Conservation (phyloP, 2,329 filamentous ascomycete genomes). For the Colletotrichum aenigma region DNA sequence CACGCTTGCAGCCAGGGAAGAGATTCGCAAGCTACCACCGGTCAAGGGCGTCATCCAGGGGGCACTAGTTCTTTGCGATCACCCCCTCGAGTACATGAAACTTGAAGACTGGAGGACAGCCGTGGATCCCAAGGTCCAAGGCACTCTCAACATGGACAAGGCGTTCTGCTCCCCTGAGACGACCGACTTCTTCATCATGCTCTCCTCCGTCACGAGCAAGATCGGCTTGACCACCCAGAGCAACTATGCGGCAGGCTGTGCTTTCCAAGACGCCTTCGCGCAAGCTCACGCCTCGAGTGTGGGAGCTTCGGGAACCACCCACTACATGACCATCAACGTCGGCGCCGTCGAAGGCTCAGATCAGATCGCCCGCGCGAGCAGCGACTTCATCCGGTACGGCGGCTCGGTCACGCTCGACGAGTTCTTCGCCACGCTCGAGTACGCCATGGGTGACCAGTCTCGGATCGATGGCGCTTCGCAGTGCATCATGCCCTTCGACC, state of each 20-base stretch:
- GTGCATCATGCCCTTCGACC: background rate
- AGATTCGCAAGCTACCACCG: background rate
- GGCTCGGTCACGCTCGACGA: background rate
- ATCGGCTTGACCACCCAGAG: background rate
- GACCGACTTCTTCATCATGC: conserved; percentile 17
- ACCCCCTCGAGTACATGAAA: background rate
- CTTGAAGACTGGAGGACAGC: background rate
- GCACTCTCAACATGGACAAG: background rate
- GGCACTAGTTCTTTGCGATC: background rate
- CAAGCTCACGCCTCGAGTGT: background rate
- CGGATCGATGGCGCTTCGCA: background rate
- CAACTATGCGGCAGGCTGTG: conserved; percentile 26
- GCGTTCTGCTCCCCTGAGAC: background rate
- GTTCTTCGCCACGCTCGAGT: background rate
- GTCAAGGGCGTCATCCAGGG: background rate
- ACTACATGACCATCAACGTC: conserved; percentile 25
- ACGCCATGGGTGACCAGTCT: background rate
- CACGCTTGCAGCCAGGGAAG: background rate
- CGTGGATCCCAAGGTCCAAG: conserved; percentile 6
- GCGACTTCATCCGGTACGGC: background rate
- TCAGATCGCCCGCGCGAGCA: no score
- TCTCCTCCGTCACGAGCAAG: background rate
- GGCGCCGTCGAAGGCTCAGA: conserved; percentile 12
- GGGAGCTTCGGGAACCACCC: background rate
- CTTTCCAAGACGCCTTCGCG: conserved; percentile 35